Evolutionary conservation across 116 monocot species (phyloP), one percentile per base, ranked within the genome.

Genomic region (Dioscorea cayenensis): DNA sequence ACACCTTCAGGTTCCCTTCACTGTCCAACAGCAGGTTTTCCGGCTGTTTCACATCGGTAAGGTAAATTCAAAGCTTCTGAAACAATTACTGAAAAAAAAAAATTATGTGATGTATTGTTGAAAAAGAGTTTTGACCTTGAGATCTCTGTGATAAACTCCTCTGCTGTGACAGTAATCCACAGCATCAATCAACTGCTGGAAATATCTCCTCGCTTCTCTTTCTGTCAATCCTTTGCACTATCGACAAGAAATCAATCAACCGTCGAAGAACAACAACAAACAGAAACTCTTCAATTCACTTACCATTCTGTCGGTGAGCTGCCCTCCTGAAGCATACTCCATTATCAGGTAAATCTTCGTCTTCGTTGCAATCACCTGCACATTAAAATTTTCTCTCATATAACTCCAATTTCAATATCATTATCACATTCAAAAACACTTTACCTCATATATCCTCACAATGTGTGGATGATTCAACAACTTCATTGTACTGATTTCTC

Each of bases 81-180:
- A 55, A 16, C 2, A n/a, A 55, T 19, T 12, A 7, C 23, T 61
- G 52, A 28, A 35, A 49, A 21, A 7, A n/a, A 32, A 58, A 21
- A n/a, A n/a, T n/a, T 59, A 0, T 66, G 10, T 49, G 49, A 25
- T 49, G 6, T 49, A n/a, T 5, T 2, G 14, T 49, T 18, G 51
- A 51, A 32, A 32, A 32, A 1, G 14, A 17, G 49, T 12, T 18
- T 20, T 68, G 23, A 88, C 92, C 85, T 92, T 92, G 36, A 92
- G 75, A 71, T 92, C 92, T 76, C 92, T 85, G 48, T 92, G 92
- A 66, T 82, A 92, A 58, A 92, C 72, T n/a, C 88, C 86, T 76
- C 69, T 79, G 22, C 74, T 50, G 66, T 92, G 92, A 64, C 92
- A 92, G 64, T 89, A 92, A 60, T 85, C 89, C 20, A 89, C 84